A percentile compares a stretch with the other conserved stretches of the same genome.
Evolutionary conservation across 345 rosid genomes (phyloP).

Genomic region (Boechera divaricarpa): DNA sequence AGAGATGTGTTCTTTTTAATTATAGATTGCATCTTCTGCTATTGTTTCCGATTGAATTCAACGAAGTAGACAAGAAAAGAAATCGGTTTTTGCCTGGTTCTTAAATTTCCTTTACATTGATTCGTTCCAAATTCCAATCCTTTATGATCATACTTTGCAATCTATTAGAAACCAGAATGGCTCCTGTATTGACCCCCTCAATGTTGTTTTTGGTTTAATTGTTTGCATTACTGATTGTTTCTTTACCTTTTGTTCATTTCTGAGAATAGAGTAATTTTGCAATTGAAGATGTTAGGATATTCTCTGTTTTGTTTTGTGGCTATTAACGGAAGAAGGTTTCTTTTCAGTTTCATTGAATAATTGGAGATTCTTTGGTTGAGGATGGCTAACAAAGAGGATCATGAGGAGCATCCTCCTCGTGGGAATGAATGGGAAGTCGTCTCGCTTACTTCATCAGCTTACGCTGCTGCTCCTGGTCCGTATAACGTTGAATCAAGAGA

Average conservation of each 20-base stretch:
- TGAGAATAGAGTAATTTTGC: conserved; percentile 6
- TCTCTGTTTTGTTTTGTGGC: conserved; percentile 13
- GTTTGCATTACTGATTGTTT: neutral
- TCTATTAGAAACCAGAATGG: neutral
- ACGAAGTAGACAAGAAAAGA: neutral
- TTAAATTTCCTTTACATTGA: neutral
- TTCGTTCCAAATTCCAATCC: conserved; percentile 5
- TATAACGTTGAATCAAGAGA: conserved; percentile 51
- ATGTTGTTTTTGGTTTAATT: conserved; percentile 10
- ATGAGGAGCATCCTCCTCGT: conserved; percentile 50
- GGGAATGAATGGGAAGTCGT: conserved; percentile 98
- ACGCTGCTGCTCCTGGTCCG: conserved; percentile 92
- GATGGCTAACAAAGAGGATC: conserved; percentile 67
- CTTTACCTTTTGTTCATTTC: neutral
- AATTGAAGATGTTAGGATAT: neutral
- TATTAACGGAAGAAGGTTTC: neutral
- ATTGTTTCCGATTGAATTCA: conserved; percentile 8
- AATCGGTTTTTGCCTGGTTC: conserved; percentile 16
- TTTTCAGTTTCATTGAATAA: conserved; percentile 3
- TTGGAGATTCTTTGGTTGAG: conserved; percentile 27
- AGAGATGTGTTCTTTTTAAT: neutral
- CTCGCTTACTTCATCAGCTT: conserved; percentile 88
- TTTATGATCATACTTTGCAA: neutral
- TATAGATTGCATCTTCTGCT: neutral
- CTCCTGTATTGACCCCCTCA: conserved; percentile 5